phyloP scores from a whole-genome alignment of 2,329 filamentous ascomycete genomes.

The Claviceps paspali region DNA sequence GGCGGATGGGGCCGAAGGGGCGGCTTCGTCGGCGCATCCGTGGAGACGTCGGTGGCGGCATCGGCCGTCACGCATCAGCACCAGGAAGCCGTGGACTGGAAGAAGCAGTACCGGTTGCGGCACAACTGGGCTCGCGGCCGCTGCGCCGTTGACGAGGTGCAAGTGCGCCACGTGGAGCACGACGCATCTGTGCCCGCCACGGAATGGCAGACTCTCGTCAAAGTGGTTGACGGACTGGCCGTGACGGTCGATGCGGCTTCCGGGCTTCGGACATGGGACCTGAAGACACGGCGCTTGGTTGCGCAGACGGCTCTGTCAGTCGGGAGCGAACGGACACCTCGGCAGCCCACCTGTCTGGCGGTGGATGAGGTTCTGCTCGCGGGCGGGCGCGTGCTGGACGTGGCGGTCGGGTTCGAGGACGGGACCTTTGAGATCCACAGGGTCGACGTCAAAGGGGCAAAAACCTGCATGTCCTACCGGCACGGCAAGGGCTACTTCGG shows the following conservation, averaged over 20 bases:
- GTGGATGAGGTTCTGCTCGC: slow-evolving; percentile 39
- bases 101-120: slow-evolving; percentile 70
- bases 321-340: slow-evolving; percentile 7
- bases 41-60: no score
- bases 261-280: slow-evolving; percentile 67
- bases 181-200: slow-evolving; percentile 1
- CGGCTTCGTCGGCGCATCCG: slow-evolving; percentile 10
- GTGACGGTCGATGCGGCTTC: slow-evolving; percentile 56
- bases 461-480: slow-evolving; percentile 36
- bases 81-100: slow-evolving; percentile 53
- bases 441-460: slow-evolving; percentile 29
- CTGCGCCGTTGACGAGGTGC: slow-evolving; percentile 66
- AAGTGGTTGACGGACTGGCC: slow-evolving; percentile 60
- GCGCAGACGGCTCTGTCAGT: slow-evolving; percentile 28
- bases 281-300: slow-evolving; percentile 47
- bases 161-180: slow-evolving; percentile 30
- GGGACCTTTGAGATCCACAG: slow-evolving; percentile 59
- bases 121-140: slow-evolving; percentile 83
- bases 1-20: slow-evolving; percentile 23
- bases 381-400: slow-evolving; percentile 32
- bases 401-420: slow-evolving; percentile 55
- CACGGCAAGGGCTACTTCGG: slow-evolving; percentile 49
- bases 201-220: slow-evolving; percentile 50
- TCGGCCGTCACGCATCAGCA: no score
- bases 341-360: slow-evolving; percentile 45